A percentile compares a stretch with the other conserved stretches of the same genome.
phyloP scores from a whole-genome alignment of 345 rosid species.

The Gossypium rotundifolium region DNA sequence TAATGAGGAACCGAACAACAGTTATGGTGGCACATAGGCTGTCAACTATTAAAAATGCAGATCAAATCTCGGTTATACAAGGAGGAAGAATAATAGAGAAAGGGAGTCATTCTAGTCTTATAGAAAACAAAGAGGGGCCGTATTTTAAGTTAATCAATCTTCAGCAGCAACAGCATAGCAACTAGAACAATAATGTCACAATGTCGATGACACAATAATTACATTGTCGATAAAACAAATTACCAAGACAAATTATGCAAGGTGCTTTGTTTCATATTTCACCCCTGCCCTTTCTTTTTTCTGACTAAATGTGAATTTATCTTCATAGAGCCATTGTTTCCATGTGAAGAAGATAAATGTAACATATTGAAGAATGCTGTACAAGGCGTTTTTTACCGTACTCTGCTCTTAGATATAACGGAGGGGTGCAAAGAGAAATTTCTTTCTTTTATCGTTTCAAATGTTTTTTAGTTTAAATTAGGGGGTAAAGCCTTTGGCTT shows the following conservation, averaged over 20 bases:
- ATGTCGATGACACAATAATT: neutral
- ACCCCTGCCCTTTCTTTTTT: neutral
- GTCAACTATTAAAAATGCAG: constrained; percentile 78
- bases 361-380: too few relatives aligned
- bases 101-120: constrained; percentile 69
- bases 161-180: constrained; percentile 67
- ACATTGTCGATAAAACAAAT: constrained; percentile 2
- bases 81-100: constrained; percentile 73
- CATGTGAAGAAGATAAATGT: neutral
- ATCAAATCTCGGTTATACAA: constrained; percentile 70
- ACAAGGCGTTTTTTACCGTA: too few relatives aligned
- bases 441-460: too few relatives aligned
- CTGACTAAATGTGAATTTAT: neutral
- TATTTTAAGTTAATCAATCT: constrained; percentile 75
- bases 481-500: too few relatives aligned
- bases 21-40: constrained; percentile 91
- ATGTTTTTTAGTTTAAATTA: too few relatives aligned
- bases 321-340: neutral
- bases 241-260: neutral
- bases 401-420: too few relatives aligned
- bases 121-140: constrained; percentile 64
- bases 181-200: constrained; percentile 4
- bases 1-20: constrained; percentile 78
- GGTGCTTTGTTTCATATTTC: neutral
- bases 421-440: too few relatives aligned